phyloP scores from a whole-genome alignment of 1,139 yeast species.

The Candida tetrigidarum region DNA sequence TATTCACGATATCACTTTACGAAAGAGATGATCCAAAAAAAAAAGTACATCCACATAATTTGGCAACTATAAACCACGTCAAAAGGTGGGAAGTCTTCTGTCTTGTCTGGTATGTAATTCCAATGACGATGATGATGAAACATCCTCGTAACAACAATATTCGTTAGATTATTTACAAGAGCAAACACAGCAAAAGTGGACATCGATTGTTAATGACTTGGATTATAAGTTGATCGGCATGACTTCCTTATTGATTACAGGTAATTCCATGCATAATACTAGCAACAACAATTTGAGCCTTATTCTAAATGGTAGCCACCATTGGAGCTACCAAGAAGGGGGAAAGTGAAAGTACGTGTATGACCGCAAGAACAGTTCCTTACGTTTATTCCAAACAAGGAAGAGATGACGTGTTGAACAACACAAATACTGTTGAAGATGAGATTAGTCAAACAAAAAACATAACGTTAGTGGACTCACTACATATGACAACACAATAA shows the following conservation, averaged over 20 bases:
- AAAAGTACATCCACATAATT: background rate
- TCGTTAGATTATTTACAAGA: slow-evolving; percentile 44
- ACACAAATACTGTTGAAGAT: slow-evolving; percentile 24
- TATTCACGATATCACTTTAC: slow-evolving; percentile 1
- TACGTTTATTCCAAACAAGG: slow-evolving; percentile 23
- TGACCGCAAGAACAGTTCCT: slow-evolving; percentile 21
- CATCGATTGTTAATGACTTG: slow-evolving; percentile 45
- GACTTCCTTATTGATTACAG: slow-evolving; percentile 36
- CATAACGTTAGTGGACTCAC: slow-evolving; percentile 28
- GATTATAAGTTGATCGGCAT: slow-evolving; percentile 51
- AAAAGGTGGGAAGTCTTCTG: slow-evolving; percentile 49
- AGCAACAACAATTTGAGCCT: slow-evolving; percentile 13
- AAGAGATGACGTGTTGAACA: slow-evolving; percentile 25
- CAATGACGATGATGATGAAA: slow-evolving; percentile 48
- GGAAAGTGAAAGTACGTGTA: slow-evolving; percentile 6
- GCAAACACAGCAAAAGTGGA: slow-evolving; percentile 48
- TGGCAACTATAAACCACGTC: background rate
- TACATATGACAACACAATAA: slow-evolving; percentile 35
- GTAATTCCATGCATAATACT: slow-evolving; percentile 17
- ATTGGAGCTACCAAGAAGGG: slow-evolving; percentile 1
- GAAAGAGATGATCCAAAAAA: background rate
- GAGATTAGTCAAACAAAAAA: slow-evolving; percentile 26
- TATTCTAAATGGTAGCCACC: slow-evolving; percentile 10
- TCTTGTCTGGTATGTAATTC: slow-evolving; percentile 46
- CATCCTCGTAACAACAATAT: slow-evolving; percentile 35